Conservation (phyloP, 2,329 filamentous ascomycete genomes). For the Erysiphe pulchra region DNA sequence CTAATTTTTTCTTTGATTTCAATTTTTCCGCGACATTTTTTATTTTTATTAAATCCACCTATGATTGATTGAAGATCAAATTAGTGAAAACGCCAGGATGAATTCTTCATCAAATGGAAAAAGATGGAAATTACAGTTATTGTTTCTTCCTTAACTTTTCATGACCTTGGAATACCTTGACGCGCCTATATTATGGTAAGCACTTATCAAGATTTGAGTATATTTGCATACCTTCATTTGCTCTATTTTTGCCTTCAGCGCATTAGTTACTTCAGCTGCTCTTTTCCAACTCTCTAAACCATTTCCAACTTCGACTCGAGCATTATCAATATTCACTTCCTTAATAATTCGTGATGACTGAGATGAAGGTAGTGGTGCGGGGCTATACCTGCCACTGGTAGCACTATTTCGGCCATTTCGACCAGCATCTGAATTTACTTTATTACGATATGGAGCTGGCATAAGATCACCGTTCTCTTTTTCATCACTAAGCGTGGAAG, state of each 20-base stretch:
- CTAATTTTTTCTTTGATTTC: too few species aligned
- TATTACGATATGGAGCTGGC: slow-evolving; percentile 10
- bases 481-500: slow-evolving; percentile 43
- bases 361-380: slow-evolving; percentile 6
- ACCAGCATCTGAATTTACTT: slow-evolving; percentile 11
- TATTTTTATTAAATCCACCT: too few species aligned
- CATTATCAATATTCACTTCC: slow-evolving; percentile 12
- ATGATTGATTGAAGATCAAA: too few species aligned
- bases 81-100: background rate
- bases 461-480: slow-evolving; percentile 37
- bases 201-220: background rate
- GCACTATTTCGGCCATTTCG: slow-evolving; percentile 12
- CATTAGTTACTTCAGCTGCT: slow-evolving; percentile 90
- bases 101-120: background rate
- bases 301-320: slow-evolving; percentile 11
- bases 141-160: background rate
- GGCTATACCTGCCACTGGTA: slow-evolving; percentile 12
- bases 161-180: slow-evolving; percentile 24
- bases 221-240: slow-evolving; percentile 57
- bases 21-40: too few species aligned
- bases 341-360: slow-evolving; percentile 11
- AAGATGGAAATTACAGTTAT: background rate
- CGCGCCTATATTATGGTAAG: slow-evolving; percentile 17
- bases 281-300: slow-evolving; percentile 86
- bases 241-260: slow-evolving; percentile 90